Evolutionary conservation across 371 early-diverging fungal genomes (phyloP).

Genomic region (Apophysomyces ossiformis): DNA sequence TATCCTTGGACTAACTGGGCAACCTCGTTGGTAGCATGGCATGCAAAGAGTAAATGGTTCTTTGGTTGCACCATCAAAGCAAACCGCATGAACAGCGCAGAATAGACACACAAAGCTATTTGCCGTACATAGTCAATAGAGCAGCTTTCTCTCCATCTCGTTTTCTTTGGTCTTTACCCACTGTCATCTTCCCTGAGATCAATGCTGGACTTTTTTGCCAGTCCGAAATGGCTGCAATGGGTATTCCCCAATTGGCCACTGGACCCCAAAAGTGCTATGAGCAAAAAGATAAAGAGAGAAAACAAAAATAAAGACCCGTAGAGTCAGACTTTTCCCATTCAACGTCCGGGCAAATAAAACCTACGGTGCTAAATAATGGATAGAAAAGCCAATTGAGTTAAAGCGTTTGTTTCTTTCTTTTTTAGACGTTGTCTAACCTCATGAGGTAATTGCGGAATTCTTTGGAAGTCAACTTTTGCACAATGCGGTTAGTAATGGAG

Average conservation of each 20-base stretch:
- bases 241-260: slow-evolving; percentile 97
- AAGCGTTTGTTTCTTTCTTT: too few relatives aligned
- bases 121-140: neutral
- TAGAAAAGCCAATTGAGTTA: too few relatives aligned
- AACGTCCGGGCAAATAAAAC: slow-evolving; percentile 1
- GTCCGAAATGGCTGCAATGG: slow-evolving; percentile 95
- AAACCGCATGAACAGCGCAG: slow-evolving; percentile 94
- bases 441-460: slow-evolving; percentile 83
- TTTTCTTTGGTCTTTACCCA: slow-evolving; percentile 46
- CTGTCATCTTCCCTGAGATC: slow-evolving; percentile 96
- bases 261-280: slow-evolving; percentile 91
- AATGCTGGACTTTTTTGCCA: slow-evolving; percentile 88
- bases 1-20: slow-evolving; percentile 88
- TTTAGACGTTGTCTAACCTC: slow-evolving; percentile 51
- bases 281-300: too few relatives aligned
- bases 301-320: too few relatives aligned
- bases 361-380: slow-evolving; percentile 42
- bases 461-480: slow-evolving; percentile 64
- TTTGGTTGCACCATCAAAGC: slow-evolving; percentile 92
- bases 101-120: slow-evolving; percentile 77
- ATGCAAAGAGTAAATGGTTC: slow-evolving; percentile 91
- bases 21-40: slow-evolving; percentile 90
- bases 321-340: too few relatives aligned
- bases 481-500: slow-evolving; percentile 62
- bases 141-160: neutral